Conservation (phyloP, 1,284 basidiomycete species). For the Tremellales sp. region DNA sequence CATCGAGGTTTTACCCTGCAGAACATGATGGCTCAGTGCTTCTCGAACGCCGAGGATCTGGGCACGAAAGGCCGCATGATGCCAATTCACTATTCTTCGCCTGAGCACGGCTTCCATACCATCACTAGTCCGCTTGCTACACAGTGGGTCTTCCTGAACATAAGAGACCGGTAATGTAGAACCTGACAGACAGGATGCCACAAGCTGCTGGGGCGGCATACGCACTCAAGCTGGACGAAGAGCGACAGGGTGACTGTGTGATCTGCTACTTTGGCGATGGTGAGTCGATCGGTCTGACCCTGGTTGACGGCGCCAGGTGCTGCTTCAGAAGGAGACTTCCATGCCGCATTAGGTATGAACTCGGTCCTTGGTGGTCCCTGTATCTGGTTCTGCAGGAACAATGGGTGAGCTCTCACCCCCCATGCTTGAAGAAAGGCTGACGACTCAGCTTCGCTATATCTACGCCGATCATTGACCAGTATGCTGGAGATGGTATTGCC, state of each 20-base stretch:
- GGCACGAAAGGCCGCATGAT: slow-evolving; percentile 82
- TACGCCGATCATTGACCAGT: slow-evolving; percentile 85
- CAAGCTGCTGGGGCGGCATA: slow-evolving; percentile 92
- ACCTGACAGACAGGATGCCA: slow-evolving; percentile 57
- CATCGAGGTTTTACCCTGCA: slow-evolving; percentile 77
- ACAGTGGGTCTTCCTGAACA: slow-evolving; percentile 51
- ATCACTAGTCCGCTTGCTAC: slow-evolving; percentile 93
- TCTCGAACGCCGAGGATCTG: slow-evolving; percentile 76
- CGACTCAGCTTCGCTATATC: slow-evolving; percentile 93
- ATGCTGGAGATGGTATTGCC: slow-evolving; percentile 87
- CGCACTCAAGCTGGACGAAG: slow-evolving; percentile 74
- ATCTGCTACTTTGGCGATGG: slow-evolving; percentile 85
- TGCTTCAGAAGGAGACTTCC: slow-evolving; percentile 56
- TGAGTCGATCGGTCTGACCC: slow-evolving; percentile 5
- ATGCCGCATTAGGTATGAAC: slow-evolving; percentile 54
- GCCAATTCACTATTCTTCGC: slow-evolving; percentile 86
- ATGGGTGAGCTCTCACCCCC: slow-evolving; percentile 34
- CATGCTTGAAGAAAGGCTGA: slow-evolving; percentile 64
- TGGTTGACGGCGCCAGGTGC: slow-evolving; percentile 32
- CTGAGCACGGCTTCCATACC: slow-evolving; percentile 80
- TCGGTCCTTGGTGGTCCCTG: slow-evolving; percentile 50
- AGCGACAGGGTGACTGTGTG: slow-evolving; percentile 70
- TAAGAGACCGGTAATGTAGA: neutral
- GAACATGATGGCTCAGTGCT: slow-evolving; percentile 78
- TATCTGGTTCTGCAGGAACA: slow-evolving; percentile 48